These are phyloP conservation scores for Cladosporium sp. DNA, from an alignment of 2,329 filamentous ascomycete genomes.

Conservation along the genomic window DNA sequence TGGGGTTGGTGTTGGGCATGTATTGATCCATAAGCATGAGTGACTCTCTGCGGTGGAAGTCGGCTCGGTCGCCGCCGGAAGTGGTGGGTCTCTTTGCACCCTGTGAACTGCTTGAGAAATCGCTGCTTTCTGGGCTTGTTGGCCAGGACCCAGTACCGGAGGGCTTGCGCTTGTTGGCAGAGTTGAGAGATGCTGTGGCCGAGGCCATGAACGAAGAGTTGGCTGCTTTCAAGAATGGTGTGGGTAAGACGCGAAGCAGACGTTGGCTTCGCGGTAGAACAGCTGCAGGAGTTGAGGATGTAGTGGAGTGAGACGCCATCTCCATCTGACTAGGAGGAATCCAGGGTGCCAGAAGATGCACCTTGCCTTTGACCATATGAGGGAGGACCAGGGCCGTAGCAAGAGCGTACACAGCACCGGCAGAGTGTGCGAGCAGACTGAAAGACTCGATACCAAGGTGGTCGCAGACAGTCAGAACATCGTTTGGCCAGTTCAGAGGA, in stretches of 20 bases:
- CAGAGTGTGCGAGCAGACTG: constrained; percentile 92
- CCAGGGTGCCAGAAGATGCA: constrained; percentile 93
- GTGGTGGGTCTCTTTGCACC: constrained; percentile 16
- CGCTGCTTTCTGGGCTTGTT: constrained; percentile 16
- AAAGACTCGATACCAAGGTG: constrained; percentile 91
- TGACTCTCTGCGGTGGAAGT: constrained; percentile 39
- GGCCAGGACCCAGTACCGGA: constrained; percentile 9
- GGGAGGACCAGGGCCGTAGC: constrained; percentile 94
- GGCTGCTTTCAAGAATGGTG: constrained; percentile 85
- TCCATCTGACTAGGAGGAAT: constrained; percentile 94
- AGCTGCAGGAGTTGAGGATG: constrained; percentile 65
- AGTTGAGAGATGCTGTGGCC: constrained; percentile 39
- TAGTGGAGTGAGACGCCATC: constrained; percentile 51
- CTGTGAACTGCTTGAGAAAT: constrained; percentile 13
- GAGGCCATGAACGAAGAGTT: constrained; percentile 96
- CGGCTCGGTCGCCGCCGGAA: constrained; percentile 21
- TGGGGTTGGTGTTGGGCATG: constrained; percentile 35
- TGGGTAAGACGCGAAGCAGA: constrained; percentile 83
- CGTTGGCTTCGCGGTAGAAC: constrained; percentile 88
- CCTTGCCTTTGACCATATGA: constrained; percentile 88
- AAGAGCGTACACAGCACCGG: constrained; percentile 95
- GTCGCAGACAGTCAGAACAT: constrained; percentile 92
- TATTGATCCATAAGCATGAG: constrained; percentile 49
- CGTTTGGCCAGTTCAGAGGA: constrained; percentile 88
- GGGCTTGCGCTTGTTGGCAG: constrained; percentile 25